Conservation (phyloP, 139 green algal species). For the Chloropicon primus region DNA sequence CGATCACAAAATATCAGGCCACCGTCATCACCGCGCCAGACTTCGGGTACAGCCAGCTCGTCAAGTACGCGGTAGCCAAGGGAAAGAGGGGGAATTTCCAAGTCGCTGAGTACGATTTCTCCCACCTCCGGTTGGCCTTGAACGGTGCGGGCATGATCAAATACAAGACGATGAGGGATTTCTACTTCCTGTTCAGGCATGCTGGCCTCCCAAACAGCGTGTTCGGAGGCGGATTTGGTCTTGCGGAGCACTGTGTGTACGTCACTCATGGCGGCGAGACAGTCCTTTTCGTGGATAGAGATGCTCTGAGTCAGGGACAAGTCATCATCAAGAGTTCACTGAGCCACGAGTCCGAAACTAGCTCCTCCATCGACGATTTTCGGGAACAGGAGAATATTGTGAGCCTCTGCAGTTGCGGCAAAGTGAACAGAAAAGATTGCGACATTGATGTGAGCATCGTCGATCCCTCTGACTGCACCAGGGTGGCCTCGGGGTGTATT, state of each 20-base stretch:
- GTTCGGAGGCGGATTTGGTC: constrained; percentile 14
- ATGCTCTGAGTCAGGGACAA: not conserved
- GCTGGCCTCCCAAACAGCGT: constrained; percentile 2
- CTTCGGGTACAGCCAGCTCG: constrained; percentile 14
- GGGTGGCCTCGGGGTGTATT: constrained; percentile 1
- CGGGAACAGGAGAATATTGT: not conserved
- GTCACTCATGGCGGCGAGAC: not conserved
- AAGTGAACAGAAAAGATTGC: not conserved
- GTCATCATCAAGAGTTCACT: not conserved
- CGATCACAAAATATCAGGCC: constrained; percentile 10
- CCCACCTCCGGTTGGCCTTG: not conserved
- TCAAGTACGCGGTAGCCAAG: not conserved
- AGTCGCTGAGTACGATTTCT: constrained; percentile 4
- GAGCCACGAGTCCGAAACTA: not conserved
- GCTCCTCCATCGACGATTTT: not conserved
- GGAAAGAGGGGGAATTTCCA: not conserved
- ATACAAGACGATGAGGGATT: constrained; percentile 2
- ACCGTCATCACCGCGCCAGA: constrained; percentile 18
- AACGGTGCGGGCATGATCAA: constrained; percentile 10
- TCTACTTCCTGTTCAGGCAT: constrained; percentile 3
- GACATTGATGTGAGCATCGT: not conserved
- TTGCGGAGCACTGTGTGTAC: constrained; percentile 24
- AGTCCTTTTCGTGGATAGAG: constrained; percentile 5
- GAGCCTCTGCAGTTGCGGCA: not conserved
- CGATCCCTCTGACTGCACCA: not conserved